Conservation (phyloP, 768 basidiomycete genomes). For the Psilocybe tampanensis region DNA sequence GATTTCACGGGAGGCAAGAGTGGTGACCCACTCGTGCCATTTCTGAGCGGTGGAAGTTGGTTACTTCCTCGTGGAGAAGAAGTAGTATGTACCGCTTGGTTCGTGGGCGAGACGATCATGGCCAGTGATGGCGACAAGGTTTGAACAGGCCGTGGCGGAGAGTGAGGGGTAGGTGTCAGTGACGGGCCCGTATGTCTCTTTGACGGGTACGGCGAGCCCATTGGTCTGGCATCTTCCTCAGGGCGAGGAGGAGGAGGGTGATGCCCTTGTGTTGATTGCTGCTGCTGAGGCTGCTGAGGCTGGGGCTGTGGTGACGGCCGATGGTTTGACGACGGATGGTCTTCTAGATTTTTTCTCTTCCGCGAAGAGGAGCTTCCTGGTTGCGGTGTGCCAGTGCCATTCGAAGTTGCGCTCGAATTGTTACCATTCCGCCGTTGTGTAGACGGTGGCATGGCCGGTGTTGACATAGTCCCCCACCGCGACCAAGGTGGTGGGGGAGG, state of each 20-base stretch:
- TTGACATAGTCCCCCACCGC: constrained; percentile 48
- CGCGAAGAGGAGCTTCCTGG: constrained; percentile 28
- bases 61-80: constrained; percentile 35
- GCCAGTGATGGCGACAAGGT: constrained; percentile 65
- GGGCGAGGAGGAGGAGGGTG: not conserved
- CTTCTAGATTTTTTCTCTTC: constrained; percentile 50
- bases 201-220: constrained; percentile 21
- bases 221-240: constrained; percentile 27
- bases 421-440: constrained; percentile 41
- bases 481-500: constrained; percentile 48
- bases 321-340: constrained; percentile 19
- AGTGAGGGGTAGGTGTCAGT: constrained; percentile 31
- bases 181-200: constrained; percentile 41
- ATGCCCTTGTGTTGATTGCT: constrained; percentile 5
- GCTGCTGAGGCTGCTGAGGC: constrained; percentile 25
- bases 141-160: constrained; percentile 39
- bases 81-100: constrained; percentile 40
- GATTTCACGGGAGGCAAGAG: constrained; percentile 25
- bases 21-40: constrained; percentile 23
- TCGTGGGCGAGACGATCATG: constrained; percentile 62
- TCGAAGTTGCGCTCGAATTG: constrained; percentile 26
- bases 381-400: constrained; percentile 33
- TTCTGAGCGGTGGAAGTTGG: constrained; percentile 33
- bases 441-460: constrained; percentile 46
- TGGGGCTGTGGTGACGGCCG: constrained; percentile 24